phyloP scores from a whole-genome alignment of 306 rosid species.

The Benincasa hispida region DNA sequence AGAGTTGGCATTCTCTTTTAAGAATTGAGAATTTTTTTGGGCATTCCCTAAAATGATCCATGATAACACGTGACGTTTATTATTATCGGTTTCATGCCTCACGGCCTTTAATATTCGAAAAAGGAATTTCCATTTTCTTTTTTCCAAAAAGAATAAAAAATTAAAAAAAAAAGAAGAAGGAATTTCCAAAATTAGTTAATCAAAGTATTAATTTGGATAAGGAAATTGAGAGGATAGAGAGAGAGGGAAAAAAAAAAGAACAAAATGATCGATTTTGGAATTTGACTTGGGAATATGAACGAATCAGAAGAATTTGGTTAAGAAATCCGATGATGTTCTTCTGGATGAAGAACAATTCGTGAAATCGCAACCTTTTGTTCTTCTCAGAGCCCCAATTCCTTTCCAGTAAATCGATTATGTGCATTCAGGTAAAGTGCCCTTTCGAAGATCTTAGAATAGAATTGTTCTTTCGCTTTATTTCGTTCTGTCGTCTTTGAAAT shows the following conservation, averaged over 20 bases:
- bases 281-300: not conserved
- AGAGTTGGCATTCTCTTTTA: no score
- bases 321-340: not conserved
- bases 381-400: not conserved
- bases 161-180: not conserved
- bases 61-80: not conserved
- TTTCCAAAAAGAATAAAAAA: no score
- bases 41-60: not conserved
- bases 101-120: not conserved
- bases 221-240: not conserved
- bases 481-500: not conserved
- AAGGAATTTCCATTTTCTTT: not conserved
- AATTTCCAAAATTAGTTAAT: not conserved
- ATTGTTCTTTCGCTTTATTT: not conserved
- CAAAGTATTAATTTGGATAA: not conserved
- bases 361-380: not conserved
- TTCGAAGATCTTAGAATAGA: not conserved
- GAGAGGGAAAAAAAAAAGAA: no score
- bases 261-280: not conserved
- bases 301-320: not conserved
- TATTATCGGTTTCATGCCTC: not conserved
- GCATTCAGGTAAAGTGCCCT: not conserved
- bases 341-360: not conserved
- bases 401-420: not conserved
- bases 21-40: not conserved